Evolutionary conservation across 2,329 filamentous ascomycete species (phyloP).

Genomic region (Fusarium chlamydosporum): DNA sequence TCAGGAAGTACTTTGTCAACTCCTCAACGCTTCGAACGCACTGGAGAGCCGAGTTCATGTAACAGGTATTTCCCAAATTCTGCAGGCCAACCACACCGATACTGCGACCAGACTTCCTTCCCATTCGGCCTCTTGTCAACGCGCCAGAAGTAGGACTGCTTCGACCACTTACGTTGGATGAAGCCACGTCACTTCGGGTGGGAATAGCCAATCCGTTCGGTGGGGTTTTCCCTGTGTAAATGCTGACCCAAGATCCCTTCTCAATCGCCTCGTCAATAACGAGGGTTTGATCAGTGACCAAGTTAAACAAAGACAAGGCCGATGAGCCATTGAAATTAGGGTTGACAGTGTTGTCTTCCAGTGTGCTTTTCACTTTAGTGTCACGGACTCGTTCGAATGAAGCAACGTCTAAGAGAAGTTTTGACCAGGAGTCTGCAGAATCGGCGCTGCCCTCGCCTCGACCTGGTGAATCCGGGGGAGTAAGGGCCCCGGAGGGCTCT

Average conservation of each 20-base stretch:
- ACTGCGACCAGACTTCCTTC: conserved; percentile 77
- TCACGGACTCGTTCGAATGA: conserved; percentile 64
- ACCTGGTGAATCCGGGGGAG: conserved; percentile 59
- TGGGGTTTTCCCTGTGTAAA: conserved; percentile 56
- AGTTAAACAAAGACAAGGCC: conserved; percentile 74
- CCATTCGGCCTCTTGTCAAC: conserved; percentile 79
- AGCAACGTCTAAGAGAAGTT: conserved; percentile 63
- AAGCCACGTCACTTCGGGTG: conserved; percentile 49
- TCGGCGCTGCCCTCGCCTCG: conserved; percentile 45
- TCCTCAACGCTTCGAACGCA: conserved; percentile 95
- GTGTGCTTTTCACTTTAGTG: conserved; percentile 39
- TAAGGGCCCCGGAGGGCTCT: conserved; percentile 57
- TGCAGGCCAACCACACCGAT: conserved; percentile 85
- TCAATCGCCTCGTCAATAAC: conserved; percentile 86
- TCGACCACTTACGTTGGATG: conserved; percentile 68
- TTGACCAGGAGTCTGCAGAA: conserved; percentile 57
- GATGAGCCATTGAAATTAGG: conserved; percentile 82
- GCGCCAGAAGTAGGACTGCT: conserved; percentile 75
- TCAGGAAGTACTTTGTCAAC: conserved; percentile 90
- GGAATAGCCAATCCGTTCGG: conserved; percentile 57
- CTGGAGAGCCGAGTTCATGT: conserved; percentile 98
- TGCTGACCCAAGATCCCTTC: conserved; percentile 69
- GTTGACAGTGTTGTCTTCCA: conserved; percentile 77
- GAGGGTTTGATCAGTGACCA: conserved; percentile 80
- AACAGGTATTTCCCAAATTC: conserved; percentile 97